A percentile compares a stretch with the other conserved stretches of the same genome.
Evolutionary conservation across 2,329 filamentous ascomycete genomes (phyloP).

Genomic region (Exutisphaerella laricina): DNA sequence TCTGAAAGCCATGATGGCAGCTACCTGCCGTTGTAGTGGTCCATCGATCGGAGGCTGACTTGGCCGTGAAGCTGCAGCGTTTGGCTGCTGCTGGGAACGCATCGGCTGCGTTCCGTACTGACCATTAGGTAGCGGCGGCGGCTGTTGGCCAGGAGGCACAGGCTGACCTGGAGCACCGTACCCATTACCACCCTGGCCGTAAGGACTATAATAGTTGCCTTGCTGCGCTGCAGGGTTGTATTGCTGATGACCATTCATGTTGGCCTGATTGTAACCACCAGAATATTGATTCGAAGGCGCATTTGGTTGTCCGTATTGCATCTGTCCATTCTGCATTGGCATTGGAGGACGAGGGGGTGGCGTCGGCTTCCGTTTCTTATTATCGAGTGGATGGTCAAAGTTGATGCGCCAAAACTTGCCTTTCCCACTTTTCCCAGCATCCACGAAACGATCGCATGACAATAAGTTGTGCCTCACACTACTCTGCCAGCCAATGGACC

Average conservation of each 20-base stretch:
- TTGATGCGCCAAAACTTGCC: slow-evolving; percentile 60
- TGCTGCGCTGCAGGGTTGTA: slow-evolving; percentile 8
- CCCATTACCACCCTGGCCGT: background rate
- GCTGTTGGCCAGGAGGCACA: background rate
- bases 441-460: slow-evolving; percentile 54
- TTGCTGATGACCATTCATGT: slow-evolving; percentile 11
- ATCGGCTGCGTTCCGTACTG: background rate
- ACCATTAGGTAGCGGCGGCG: background rate
- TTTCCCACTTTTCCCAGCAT: slow-evolving; percentile 56
- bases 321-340: slow-evolving; percentile 23
- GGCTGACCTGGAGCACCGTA: background rate
- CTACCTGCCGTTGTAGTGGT: background rate
- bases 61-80: background rate
- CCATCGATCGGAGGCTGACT: background rate
- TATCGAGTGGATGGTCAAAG: slow-evolving; percentile 54
- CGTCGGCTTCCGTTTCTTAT: slow-evolving; percentile 49
- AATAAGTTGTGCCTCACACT: slow-evolving; percentile 61
- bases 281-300: slow-evolving; percentile 12
- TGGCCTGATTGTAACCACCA: slow-evolving; percentile 13
- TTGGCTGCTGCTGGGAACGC: background rate
- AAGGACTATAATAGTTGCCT: slow-evolving; percentile 16
- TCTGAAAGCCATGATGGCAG: slow-evolving; percentile 3
- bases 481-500: slow-evolving; percentile 60
- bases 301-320: slow-evolving; percentile 12
- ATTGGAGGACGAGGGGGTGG: slow-evolving; percentile 28